Percentiles rank a stretch among this genome's conserved stretches.
Conservation (phyloP, 345 rosid species). For the Xanthoceras sorbifolium region DNA sequence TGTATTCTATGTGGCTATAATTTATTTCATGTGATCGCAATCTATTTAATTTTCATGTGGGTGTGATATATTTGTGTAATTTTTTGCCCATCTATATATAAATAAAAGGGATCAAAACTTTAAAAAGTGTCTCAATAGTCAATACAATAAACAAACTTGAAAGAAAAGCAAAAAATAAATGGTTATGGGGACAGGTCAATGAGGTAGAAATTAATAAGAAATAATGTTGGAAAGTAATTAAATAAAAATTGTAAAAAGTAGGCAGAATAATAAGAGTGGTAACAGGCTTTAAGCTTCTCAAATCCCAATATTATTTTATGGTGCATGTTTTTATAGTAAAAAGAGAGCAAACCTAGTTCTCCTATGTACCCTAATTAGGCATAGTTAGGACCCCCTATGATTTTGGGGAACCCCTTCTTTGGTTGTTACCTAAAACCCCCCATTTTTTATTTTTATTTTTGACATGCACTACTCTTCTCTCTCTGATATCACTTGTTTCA, state of each 20-base stretch:
- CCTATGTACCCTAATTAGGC: conserved; percentile 15
- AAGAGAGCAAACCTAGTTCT: conserved; percentile 26
- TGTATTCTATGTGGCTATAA: too few species aligned
- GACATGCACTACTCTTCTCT: background rate
- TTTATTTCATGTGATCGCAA: too few species aligned
- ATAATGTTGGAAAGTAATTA: background rate
- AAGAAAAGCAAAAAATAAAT: too few species aligned
- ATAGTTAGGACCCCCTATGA: conserved; percentile 26
- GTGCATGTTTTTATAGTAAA: conserved; percentile 27
- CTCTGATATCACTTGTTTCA: background rate
- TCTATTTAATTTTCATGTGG: too few species aligned
- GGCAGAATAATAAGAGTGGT: conserved; percentile 5
- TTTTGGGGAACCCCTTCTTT: conserved; percentile 7
- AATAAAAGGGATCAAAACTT: too few species aligned
- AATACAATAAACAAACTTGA: background rate
- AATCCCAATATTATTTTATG: too few species aligned
- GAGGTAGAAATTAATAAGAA: background rate
- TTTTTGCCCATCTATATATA: too few species aligned
- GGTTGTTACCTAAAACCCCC: background rate
- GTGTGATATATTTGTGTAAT: too few species aligned
- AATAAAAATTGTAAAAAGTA: background rate
- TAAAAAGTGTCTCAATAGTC: too few species aligned
- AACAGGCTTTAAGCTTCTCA: conserved; percentile 19
- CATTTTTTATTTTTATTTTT: too few species aligned
- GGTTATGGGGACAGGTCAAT: background rate